These are phyloP conservation scores for Wickerhamomyces mucosus DNA, from an alignment of 805 yeast genomes.

Conservation along the genomic window DNA sequence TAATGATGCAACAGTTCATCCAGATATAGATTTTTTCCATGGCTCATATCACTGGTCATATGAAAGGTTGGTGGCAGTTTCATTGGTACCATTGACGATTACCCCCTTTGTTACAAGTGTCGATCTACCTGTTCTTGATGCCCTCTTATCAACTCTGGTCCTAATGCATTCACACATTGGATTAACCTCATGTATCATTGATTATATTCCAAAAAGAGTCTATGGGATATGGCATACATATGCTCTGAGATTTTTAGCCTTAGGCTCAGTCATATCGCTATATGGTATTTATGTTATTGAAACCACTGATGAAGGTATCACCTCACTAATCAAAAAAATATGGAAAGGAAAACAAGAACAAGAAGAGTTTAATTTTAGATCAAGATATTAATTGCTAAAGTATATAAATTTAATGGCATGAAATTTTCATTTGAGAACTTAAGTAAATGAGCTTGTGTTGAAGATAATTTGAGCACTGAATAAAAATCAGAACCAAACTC, in stretches of 20 bases:
- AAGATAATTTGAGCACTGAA: no score
- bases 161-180: slow-evolving; percentile 64
- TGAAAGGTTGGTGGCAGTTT: slow-evolving; percentile 51
- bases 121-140: slow-evolving; percentile 46
- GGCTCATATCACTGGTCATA: slow-evolving; percentile 73
- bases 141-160: slow-evolving; percentile 43
- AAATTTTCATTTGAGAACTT: no score
- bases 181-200: slow-evolving; percentile 67
- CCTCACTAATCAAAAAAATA: slow-evolving; percentile 31
- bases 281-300: slow-evolving; percentile 69
- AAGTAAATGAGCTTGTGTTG: no score
- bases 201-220: slow-evolving; percentile 68
- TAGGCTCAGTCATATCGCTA: slow-evolving; percentile 56
- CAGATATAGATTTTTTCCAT: slow-evolving; percentile 42
- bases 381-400: background rate
- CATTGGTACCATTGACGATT: slow-evolving; percentile 53
- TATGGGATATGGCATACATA: slow-evolving; percentile 54
- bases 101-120: slow-evolving; percentile 47
- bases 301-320: slow-evolving; percentile 54
- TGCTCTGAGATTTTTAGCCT: slow-evolving; percentile 50
- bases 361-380: background rate
- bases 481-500: no score
- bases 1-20: slow-evolving; percentile 61
- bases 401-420: no score
- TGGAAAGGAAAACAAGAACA: slow-evolving; percentile 23